Percentiles rank a stretch among this genome's conserved stretches.
Evolutionary conservation across 73 alveolate species (phyloP).

Genomic region (Urostyla sp.): DNA sequence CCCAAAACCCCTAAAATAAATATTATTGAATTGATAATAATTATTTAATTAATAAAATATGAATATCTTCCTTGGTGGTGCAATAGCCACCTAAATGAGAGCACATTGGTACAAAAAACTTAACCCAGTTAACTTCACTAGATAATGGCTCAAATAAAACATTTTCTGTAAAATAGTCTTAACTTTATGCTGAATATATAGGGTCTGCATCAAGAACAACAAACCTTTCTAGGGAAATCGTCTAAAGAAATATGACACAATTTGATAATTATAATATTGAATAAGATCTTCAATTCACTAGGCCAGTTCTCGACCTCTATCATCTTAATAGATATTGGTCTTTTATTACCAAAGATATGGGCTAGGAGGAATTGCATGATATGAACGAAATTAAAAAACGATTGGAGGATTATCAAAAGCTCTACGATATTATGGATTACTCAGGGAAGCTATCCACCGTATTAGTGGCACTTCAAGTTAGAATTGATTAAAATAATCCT

Average conservation of each 20-base stretch:
- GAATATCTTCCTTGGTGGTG: constrained; percentile 56
- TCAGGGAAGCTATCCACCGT: background rate
- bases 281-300: constrained; percentile 7
- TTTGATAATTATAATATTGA: constrained; percentile 20
- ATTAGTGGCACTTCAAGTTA: constrained; percentile 38
- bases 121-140: constrained; percentile 3
- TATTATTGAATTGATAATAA: no score
- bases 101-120: constrained; percentile 27
- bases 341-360: constrained; percentile 31
- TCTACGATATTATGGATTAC: constrained; percentile 46
- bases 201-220: constrained; percentile 35
- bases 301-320: constrained; percentile 50
- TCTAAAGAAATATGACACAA: background rate
- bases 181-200: background rate
- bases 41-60: constrained; percentile 29
- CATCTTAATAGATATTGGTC: constrained; percentile 33
- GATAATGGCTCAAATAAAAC: constrained; percentile 13
- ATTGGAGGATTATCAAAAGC: constrained; percentile 31
- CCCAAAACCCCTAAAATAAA: no score
- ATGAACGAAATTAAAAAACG: constrained; percentile 2
- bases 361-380: constrained; percentile 43
- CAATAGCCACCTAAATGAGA: constrained; percentile 30
- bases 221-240: constrained; percentile 12
- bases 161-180: constrained; percentile 5
- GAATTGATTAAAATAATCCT: constrained; percentile 48